Evolutionary conservation across 176 grass and related monocot species (phyloP).

Genomic region (Ensete glaucum): DNA sequence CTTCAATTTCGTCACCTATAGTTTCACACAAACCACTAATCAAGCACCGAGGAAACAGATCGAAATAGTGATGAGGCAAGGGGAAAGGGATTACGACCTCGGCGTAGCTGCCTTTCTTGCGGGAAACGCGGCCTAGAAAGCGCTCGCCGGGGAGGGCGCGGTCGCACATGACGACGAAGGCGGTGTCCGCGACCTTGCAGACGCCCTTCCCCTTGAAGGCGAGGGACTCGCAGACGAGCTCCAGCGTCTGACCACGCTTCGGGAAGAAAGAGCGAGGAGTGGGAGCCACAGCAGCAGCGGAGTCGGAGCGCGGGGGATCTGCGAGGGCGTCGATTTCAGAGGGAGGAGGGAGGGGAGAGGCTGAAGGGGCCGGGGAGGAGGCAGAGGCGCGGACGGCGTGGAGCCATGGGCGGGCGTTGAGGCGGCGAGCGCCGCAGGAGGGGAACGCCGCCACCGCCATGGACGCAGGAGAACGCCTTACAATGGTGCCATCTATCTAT

Average conservation of each 20-base stretch:
- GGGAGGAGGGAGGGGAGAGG: background rate
- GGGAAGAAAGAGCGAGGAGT: constrained; percentile 41
- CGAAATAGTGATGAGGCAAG: background rate
- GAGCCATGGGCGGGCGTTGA: constrained; percentile 24
- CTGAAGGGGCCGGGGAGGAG: constrained; percentile 10
- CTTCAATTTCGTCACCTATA: constrained; percentile 64
- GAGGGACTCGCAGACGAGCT: constrained; percentile 79
- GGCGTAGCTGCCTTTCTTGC: constrained; percentile 36
- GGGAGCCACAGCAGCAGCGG: constrained; percentile 9
- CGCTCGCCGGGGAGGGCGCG: constrained; percentile 84
- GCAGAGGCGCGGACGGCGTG: constrained; percentile 19
- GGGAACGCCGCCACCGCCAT: constrained; percentile 24
- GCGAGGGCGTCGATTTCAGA: background rate
- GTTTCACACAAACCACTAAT: constrained; percentile 8
- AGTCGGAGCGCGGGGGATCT: background rate
- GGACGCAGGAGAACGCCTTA: constrained; percentile 1
- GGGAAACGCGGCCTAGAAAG: constrained; percentile 62
- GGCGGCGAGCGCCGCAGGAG: constrained; percentile 3
- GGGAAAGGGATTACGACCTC: constrained; percentile 1
- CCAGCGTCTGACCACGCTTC: constrained; percentile 67
- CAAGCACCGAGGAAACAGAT: background rate
- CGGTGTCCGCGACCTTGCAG: constrained; percentile 57
- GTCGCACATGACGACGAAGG: constrained; percentile 79
- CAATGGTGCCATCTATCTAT: background rate
- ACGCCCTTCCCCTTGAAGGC: constrained; percentile 88